Percentiles rank a stretch among this genome's conserved stretches.
These are phyloP conservation scores for Pisolithus marmoratus DNA, from an alignment of 768 basidiomycete genomes.

Conservation along the genomic window DNA sequence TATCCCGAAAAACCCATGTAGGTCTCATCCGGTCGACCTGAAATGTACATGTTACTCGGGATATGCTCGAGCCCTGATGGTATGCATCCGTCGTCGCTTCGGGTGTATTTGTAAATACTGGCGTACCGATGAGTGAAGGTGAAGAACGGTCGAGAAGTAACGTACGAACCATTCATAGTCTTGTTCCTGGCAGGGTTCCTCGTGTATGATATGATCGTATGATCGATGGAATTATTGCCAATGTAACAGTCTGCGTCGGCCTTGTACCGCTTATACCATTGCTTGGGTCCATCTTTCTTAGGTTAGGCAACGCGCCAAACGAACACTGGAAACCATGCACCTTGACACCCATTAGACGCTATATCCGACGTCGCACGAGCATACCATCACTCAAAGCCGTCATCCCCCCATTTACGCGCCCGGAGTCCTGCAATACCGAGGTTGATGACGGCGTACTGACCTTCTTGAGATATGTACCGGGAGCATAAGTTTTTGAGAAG, in stretches of 20 bases:
- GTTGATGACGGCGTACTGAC: constrained; percentile 65
- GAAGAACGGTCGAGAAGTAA: neutral
- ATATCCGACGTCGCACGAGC: constrained; percentile 56
- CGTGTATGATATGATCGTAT: constrained; percentile 72
- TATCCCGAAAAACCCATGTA: constrained; percentile 92
- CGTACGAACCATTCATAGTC: constrained; percentile 86
- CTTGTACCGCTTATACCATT: constrained; percentile 93
- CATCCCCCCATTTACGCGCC: constrained; percentile 56
- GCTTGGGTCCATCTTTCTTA: constrained; percentile 37
- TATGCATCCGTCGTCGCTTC: constrained; percentile 68
- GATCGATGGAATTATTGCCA: too few relatives aligned
- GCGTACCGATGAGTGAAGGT: neutral
- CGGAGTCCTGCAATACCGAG: constrained; percentile 77
- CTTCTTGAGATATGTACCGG: constrained; percentile 68
- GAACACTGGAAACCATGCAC: constrained; percentile 31
- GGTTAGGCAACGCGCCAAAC: neutral
- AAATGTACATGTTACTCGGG: constrained; percentile 63
- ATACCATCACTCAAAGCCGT: constrained; percentile 87
- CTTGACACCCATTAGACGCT: constrained; percentile 92
- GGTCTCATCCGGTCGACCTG: constrained; percentile 43
- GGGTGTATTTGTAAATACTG: constrained; percentile 88
- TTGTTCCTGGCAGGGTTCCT: constrained; percentile 76
- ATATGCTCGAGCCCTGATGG: constrained; percentile 86
- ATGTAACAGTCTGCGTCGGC: too few relatives aligned
- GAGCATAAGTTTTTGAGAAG: constrained; percentile 92